Evolutionary conservation across 2,329 filamentous ascomycete species (phyloP).

Genomic region (Colletotrichum melonis): DNA sequence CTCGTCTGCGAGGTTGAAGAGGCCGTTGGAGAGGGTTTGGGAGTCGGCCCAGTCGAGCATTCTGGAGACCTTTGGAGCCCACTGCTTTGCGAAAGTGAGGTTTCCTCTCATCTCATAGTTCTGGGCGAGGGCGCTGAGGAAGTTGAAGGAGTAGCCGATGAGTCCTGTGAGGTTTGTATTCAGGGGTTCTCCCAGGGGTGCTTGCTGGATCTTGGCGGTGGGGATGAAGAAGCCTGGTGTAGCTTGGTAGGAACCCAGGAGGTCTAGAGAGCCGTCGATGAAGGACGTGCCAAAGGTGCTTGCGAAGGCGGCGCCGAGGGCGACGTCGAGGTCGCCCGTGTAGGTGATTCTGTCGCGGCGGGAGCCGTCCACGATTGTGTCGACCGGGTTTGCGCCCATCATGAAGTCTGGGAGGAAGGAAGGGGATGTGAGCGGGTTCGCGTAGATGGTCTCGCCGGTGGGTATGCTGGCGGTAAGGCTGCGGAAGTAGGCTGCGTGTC

Average conservation of each 20-base stretch:
- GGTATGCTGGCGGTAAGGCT: constrained; percentile 35
- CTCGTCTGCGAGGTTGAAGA: constrained; percentile 43
- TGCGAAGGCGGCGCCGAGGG: constrained; percentile 37
- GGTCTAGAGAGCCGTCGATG: constrained; percentile 39
- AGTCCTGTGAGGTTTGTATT: constrained; percentile 44
- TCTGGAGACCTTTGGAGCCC: constrained; percentile 41
- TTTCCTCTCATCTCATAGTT: constrained; percentile 45
- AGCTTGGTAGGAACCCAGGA: constrained; percentile 43
- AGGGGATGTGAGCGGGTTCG: constrained; percentile 41
- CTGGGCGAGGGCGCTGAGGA: constrained; percentile 43
- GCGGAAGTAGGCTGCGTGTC: constrained; percentile 42
- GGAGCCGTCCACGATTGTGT: constrained; percentile 48
- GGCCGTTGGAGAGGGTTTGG: constrained; percentile 38
- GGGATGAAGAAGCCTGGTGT: constrained; percentile 46
- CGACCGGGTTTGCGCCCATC: constrained; percentile 46
- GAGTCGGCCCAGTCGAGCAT: constrained; percentile 50
- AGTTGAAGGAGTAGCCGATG: constrained; percentile 49
- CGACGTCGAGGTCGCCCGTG: constrained; percentile 45
- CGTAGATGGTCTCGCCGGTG: constrained; percentile 38
- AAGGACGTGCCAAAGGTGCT: constrained; percentile 43
- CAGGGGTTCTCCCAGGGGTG: constrained; percentile 36
- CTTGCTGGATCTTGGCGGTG: constrained; percentile 46
- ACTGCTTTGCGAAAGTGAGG: constrained; percentile 39
- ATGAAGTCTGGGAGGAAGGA: constrained; percentile 46
- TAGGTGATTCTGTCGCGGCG: constrained; percentile 48